phyloP scores from a whole-genome alignment of 495 filamentous ascomycete species.

The Penicillium chermesinum region DNA sequence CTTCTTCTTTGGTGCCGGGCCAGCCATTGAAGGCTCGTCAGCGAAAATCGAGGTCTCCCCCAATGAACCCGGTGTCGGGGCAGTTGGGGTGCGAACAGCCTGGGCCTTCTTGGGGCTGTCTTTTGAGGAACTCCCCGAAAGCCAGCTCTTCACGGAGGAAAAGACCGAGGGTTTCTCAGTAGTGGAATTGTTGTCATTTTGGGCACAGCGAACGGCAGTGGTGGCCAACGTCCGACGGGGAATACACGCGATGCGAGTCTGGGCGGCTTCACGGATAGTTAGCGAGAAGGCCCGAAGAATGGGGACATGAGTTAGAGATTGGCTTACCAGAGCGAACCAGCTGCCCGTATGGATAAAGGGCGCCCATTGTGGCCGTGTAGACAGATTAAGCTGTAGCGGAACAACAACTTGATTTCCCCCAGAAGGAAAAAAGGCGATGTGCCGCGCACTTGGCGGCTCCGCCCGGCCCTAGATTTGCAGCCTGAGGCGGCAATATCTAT shows the following conservation, averaged over 20 bases:
- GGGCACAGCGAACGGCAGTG: slow-evolving; percentile 27
- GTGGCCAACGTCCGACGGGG: slow-evolving; percentile 40
- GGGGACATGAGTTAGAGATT: background rate
- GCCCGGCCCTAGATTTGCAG: slow-evolving; percentile 3
- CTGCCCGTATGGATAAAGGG: slow-evolving; percentile 35
- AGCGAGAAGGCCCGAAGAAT: background rate
- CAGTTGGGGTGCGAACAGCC: slow-evolving; percentile 23
- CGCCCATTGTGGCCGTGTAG: slow-evolving; percentile 37
- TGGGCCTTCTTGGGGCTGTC: slow-evolving; percentile 20
- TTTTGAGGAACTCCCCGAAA: slow-evolving; percentile 35
- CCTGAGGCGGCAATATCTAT: slow-evolving; percentile 16
- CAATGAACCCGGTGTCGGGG: slow-evolving; percentile 32
- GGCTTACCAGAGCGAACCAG: slow-evolving; percentile 37
- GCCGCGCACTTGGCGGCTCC: slow-evolving; percentile 21
- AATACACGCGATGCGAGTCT: slow-evolving; percentile 32
- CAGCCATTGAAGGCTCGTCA: slow-evolving; percentile 29
- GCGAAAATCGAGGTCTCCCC: slow-evolving; percentile 41
- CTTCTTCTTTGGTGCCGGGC: slow-evolving; percentile 29
- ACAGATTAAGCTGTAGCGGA: slow-evolving; percentile 8
- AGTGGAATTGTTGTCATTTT: slow-evolving; percentile 17
- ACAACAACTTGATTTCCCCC: background rate
- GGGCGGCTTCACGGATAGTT: no score
- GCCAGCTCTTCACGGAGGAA: slow-evolving; percentile 37
- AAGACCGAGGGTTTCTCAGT: slow-evolving; percentile 15
- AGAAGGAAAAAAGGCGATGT: slow-evolving; percentile 30